Evolutionary conservation across 768 basidiomycete genomes (phyloP).

Genomic region (Pleurotus citrinopileatus): DNA sequence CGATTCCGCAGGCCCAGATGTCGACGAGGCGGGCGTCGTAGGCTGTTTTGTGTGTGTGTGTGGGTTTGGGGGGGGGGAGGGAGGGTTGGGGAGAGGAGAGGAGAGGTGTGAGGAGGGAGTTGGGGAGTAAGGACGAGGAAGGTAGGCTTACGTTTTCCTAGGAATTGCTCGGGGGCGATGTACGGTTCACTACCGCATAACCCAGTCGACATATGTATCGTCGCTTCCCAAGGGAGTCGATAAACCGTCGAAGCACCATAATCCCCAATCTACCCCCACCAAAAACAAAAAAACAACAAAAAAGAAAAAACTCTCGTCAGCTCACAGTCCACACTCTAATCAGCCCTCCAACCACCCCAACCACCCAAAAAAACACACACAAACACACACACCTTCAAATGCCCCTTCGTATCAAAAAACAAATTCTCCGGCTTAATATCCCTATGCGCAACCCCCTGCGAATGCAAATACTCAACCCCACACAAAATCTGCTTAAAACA

Average conservation of each 20-base stretch:
- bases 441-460: slow-evolving; percentile 95
- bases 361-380: slow-evolving; percentile 3
- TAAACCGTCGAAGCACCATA: slow-evolving; percentile 99
- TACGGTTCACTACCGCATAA: slow-evolving; percentile 98
- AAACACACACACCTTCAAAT: slow-evolving; percentile 73
- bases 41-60: slow-evolving; percentile 45
- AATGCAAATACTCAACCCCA: slow-evolving; percentile 89
- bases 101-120: too few relatives aligned
- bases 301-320: too few relatives aligned
- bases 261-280: slow-evolving; percentile 92
- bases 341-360: background rate
- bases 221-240: slow-evolving; percentile 95
- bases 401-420: slow-evolving; percentile 89
- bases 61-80: too few relatives aligned
- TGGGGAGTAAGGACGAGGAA: background rate
- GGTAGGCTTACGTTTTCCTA: slow-evolving; percentile 84
- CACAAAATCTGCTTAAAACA: slow-evolving; percentile 95
- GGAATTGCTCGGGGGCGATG: slow-evolving; percentile 97
- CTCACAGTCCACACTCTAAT: too few relatives aligned
- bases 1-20: slow-evolving; percentile 95
- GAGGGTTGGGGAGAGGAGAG: too few relatives aligned
- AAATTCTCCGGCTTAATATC: slow-evolving; percentile 99
- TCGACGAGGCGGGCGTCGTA: slow-evolving; percentile 97
- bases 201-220: slow-evolving; percentile 95
- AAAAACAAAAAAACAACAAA: too few relatives aligned